Evolutionary conservation across 2,329 filamentous ascomycete genomes (phyloP).

Genomic region (Ciborinia camelliae): DNA sequence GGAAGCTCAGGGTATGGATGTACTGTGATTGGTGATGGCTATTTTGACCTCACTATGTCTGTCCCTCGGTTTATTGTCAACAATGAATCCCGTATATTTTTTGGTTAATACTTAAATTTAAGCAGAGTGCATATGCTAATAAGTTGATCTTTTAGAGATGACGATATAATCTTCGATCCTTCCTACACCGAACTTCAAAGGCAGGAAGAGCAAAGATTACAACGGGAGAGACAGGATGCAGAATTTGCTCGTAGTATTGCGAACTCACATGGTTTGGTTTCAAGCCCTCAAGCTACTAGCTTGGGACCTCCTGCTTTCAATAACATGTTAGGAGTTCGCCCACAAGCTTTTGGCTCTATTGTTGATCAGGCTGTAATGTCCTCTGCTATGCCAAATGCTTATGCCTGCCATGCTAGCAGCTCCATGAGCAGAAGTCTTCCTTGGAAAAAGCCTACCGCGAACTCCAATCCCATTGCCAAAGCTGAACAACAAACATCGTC

Average conservation of each 20-base stretch:
- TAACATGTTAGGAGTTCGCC: slow-evolving; percentile 30
- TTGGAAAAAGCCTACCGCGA: not conserved
- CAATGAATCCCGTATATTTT: not conserved
- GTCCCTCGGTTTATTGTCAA: slow-evolving; percentile 23
- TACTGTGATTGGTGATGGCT: slow-evolving; percentile 26
- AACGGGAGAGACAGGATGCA: slow-evolving; percentile 39
- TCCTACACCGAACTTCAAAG: slow-evolving; percentile 25
- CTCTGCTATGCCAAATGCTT: not conserved
- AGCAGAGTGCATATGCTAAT: slow-evolving; percentile 13
- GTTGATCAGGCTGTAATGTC: not conserved
- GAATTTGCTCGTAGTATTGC: slow-evolving; percentile 36
- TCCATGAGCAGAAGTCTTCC: not conserved
- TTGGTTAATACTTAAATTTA: not conserved
- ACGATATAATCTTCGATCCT: slow-evolving; percentile 24
- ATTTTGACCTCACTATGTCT: slow-evolving; percentile 30
- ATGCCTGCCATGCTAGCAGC: not conserved
- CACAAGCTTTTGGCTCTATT: slow-evolving; percentile 18
- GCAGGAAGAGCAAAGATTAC: slow-evolving; percentile 42
- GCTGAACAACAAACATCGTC: not conserved
- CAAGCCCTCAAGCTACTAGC: not conserved
- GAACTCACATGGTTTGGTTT: slow-evolving; percentile 13
- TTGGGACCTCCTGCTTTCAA: slow-evolving; percentile 32
- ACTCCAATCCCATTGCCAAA: not conserved
- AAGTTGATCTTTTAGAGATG: slow-evolving; percentile 27
- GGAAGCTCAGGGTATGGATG: slow-evolving; percentile 34